phyloP scores from a whole-genome alignment of 345 rosid genomes.

The Carallia pectinifolia region DNA sequence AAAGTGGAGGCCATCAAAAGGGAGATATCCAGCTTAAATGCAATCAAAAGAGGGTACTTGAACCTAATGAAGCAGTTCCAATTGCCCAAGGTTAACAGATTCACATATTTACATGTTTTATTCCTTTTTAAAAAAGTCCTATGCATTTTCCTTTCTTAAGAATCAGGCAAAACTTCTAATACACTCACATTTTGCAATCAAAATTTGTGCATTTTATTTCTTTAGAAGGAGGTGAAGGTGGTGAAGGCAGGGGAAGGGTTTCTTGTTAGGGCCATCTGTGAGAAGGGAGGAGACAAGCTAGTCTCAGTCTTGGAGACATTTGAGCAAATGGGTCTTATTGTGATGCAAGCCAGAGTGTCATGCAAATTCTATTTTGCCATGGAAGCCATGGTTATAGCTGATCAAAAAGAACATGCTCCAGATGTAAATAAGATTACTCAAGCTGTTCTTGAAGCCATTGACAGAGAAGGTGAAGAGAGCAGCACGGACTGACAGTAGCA shows the following conservation, averaged over 20 bases:
- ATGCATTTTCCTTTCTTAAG: neutral
- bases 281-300: conserved; percentile 45
- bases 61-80: conserved; percentile 29
- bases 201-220: neutral
- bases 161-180: neutral
- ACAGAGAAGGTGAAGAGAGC: conserved; percentile 18
- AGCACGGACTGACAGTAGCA: too few species aligned
- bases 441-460: conserved; percentile 50
- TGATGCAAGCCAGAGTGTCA: conserved; percentile 58
- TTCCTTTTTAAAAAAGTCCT: neutral
- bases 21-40: conserved; percentile 40
- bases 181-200: neutral
- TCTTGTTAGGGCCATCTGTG: conserved; percentile 42
- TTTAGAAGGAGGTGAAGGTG: conserved; percentile 56
- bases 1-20: conserved; percentile 50
- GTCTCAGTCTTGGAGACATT: conserved; percentile 63
- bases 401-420: conserved; percentile 29
- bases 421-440: conserved; percentile 40
- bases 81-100: conserved; percentile 48
- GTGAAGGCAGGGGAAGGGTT: conserved; percentile 50
- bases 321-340: conserved; percentile 61
- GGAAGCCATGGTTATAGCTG: conserved; percentile 68
- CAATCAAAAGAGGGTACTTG: conserved; percentile 37
- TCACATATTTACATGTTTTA: neutral
- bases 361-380: conserved; percentile 45